A percentile compares a stretch with the other conserved stretches of the same genome.
phyloP scores from a whole-genome alignment of 345 rosid species.

The Litchi chinensis region DNA sequence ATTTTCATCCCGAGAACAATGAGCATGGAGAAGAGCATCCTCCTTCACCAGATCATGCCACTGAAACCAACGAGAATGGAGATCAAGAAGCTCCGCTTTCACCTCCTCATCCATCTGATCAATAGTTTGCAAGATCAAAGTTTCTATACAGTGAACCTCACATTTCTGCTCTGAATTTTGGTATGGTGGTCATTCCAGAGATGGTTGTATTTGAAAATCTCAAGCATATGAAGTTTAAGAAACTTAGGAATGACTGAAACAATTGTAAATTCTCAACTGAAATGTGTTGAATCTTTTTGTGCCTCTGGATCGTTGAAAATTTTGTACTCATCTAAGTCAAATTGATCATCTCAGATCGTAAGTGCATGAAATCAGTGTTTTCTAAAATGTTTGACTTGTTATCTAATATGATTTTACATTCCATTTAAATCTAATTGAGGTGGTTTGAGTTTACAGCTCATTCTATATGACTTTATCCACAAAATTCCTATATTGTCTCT shows the following conservation, averaged over 20 bases:
- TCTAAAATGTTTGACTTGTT: neutral
- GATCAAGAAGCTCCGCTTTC: constrained; percentile 5
- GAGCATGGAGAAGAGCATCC: constrained; percentile 37
- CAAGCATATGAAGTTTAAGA: neutral
- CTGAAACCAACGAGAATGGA: constrained; percentile 7
- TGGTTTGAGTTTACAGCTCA: neutral
- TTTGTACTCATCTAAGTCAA: neutral
- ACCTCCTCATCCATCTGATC: constrained; percentile 13
- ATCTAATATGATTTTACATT: neutral
- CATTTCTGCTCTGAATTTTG: neutral
- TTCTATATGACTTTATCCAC: neutral
- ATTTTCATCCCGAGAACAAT: constrained; percentile 60
- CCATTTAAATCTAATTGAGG: neutral
- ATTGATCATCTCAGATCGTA: neutral
- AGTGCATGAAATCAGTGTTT: neutral
- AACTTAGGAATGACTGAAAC: neutral
- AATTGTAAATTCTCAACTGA: constrained; percentile 7
- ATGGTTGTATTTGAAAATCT: neutral
- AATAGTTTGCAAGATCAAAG: neutral
- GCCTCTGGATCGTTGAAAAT: neutral
- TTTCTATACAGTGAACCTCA: neutral
- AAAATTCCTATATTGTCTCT: neutral
- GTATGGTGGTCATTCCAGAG: neutral
- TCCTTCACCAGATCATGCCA: constrained; percentile 16
- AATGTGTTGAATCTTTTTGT: constrained; percentile 7